phyloP scores from a whole-genome alignment of 495 filamentous ascomycete species.

The Cercophora sp. region DNA sequence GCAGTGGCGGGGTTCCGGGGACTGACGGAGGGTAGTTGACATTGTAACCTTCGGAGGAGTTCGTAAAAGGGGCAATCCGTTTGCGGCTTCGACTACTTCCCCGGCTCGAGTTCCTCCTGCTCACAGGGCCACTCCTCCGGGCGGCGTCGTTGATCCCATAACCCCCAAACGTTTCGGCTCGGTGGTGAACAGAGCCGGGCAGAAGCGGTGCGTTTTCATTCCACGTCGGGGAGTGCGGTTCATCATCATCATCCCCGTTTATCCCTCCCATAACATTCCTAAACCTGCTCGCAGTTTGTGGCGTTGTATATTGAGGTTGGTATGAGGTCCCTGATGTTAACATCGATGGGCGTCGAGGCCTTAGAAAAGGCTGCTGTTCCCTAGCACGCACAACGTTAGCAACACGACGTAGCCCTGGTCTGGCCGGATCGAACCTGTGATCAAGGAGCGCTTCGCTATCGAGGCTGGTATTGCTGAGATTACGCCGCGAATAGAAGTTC shows the following conservation, averaged over 20 bases:
- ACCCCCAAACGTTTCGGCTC: constrained; percentile 26
- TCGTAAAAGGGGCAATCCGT: constrained; percentile 32
- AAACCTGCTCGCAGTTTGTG: constrained; percentile 31
- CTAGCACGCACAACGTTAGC: constrained; percentile 35
- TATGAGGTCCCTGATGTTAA: constrained; percentile 35
- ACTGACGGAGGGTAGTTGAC: constrained; percentile 97
- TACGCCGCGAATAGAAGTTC: constrained; percentile 59
- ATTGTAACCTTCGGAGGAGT: constrained; percentile 56
- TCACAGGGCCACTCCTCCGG: constrained; percentile 22
- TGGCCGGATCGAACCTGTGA: constrained; percentile 55
- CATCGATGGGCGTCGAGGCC: constrained; percentile 59
- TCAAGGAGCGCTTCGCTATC: constrained; percentile 78
- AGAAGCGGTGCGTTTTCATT: constrained; percentile 61
- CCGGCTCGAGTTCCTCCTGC: constrained; percentile 39
- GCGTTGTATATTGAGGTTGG: constrained; percentile 30
- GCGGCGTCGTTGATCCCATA: constrained; percentile 38
- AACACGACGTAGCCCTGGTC: not conserved
- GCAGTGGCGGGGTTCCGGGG: constrained; percentile 68
- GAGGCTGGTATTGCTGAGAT: constrained; percentile 73
- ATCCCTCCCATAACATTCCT: constrained; percentile 24
- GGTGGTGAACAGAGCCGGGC: constrained; percentile 31
- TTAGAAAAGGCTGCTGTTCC: constrained; percentile 63
- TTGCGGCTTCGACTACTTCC: constrained; percentile 36
- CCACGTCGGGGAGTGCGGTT: constrained; percentile 31
- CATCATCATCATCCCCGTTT: constrained; percentile 35